Evolutionary conservation across 768 basidiomycete genomes (phyloP), one percentile per base, ranked within the genome.

Genomic region (Goffeauzyma gilvescens): DNA sequence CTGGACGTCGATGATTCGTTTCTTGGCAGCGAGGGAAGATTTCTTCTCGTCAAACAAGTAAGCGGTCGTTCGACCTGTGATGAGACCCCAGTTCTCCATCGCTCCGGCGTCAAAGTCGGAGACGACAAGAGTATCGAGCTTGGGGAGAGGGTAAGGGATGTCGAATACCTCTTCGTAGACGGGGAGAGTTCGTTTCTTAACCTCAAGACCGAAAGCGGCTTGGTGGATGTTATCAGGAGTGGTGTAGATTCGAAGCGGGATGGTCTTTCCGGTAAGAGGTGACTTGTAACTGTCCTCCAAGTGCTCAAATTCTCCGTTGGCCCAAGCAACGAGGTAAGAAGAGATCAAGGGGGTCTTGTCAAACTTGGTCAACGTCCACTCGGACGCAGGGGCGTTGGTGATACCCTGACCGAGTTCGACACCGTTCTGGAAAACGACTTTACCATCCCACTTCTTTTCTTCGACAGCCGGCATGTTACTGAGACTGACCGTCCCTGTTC

Each of bases 91-190:
- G 61, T 86, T 87, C 64, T 93, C 89, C 87, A 89, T 87, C 4
- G 58, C 62, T 23, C 78, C 82, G 24, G 79, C 78, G 56, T 90
- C 86, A 52, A 93, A 93, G 59, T 93, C 87, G 40, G 72, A 73
- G 4, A 76, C 86, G 72, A 45, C 7, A 33, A 96, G 70, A 2
- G 87, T 89, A 57, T 95, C 90, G 32, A 96, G 72, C 68, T 96
- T 95, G 5, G 86, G 84, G 21, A 96, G 71, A 18, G 89, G 85
- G 61, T 79, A 96, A 45, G 79, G 80, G 50, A 95, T 77, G 51
- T 89, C 78, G 58, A 95, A 95, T 42, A 90, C 72, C 58, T 79
- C 69, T 65, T 96, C 89, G 62, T 89, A 95, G n/a, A 86, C 59
- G 13, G 87, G 86, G 12, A 93, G 66, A 8, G 82, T 80, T 54